Percentiles rank a stretch among this genome's conserved stretches.
phyloP scores from a whole-genome alignment of 2,329 filamentous ascomycete genomes.

The Mollisiaceae sp. region DNA sequence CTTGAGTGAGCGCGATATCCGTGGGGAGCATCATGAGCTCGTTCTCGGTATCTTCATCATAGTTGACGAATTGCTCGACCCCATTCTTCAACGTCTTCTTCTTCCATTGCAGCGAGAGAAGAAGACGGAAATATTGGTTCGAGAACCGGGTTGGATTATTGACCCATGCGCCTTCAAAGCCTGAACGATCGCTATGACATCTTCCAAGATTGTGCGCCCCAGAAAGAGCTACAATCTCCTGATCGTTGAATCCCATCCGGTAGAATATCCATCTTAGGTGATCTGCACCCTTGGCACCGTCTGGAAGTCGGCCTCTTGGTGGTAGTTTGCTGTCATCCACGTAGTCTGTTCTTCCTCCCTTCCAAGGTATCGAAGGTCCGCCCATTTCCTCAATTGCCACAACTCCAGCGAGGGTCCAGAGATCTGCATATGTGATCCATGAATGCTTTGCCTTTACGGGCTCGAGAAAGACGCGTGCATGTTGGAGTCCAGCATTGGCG shows the following conservation, averaged over 20 bases:
- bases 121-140: constrained; percentile 61
- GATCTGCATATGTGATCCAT: constrained; percentile 69
- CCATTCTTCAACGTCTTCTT: constrained; percentile 58
- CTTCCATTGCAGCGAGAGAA: constrained; percentile 58
- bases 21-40: constrained; percentile 71
- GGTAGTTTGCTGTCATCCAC: constrained; percentile 65
- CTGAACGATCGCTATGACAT: constrained; percentile 59
- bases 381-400: constrained; percentile 65
- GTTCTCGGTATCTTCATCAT: constrained; percentile 58
- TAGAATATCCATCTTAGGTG: constrained; percentile 62
- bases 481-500: constrained; percentile 67
- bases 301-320: constrained; percentile 61
- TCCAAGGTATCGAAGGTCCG: constrained; percentile 61
- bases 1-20: constrained; percentile 62
- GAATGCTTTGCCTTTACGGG: constrained; percentile 62
- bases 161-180: constrained; percentile 64
- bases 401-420: constrained; percentile 67
- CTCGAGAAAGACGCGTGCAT: constrained; percentile 68
- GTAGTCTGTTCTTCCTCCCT: constrained; percentile 63
- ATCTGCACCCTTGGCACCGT: constrained; percentile 58
- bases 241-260: constrained; percentile 64
- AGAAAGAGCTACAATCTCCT: constrained; percentile 61
- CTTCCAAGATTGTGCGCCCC: constrained; percentile 63
- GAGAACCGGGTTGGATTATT: constrained; percentile 63
- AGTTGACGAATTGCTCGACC: constrained; percentile 62